A percentile compares a stretch with the other conserved stretches of the same genome.
Evolutionary conservation across 2,329 filamentous ascomycete species (phyloP).

Genomic region (Fusarium pseudoanthophilum): DNA sequence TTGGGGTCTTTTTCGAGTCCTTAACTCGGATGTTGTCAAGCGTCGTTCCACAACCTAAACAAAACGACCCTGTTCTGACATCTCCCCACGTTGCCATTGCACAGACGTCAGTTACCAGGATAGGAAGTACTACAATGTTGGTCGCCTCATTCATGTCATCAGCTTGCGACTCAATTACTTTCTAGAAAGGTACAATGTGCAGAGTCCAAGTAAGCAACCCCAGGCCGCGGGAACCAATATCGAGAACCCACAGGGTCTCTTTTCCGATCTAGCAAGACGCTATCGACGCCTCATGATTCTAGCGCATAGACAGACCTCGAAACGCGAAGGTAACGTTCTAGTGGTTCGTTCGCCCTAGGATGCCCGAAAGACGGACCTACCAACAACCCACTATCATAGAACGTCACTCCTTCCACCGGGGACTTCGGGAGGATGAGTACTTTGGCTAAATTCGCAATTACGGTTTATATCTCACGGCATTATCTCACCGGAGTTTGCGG

Average conservation of each 20-base stretch:
- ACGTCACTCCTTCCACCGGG: not conserved
- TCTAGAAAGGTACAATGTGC: not conserved
- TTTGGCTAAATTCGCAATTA: not conserved
- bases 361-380: not conserved
- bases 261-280: conserved; percentile 20
- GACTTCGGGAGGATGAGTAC: not conserved
- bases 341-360: conserved; percentile 16
- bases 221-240: conserved; percentile 4
- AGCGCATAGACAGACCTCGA: conserved; percentile 21
- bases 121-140: not conserved
- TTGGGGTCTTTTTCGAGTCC: not conserved
- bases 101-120: not conserved
- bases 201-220: not conserved
- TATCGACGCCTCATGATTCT: conserved; percentile 36
- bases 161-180: not conserved
- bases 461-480: not conserved
- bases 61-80: not conserved
- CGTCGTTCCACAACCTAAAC: conserved; percentile 5
- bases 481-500: conserved; percentile 22
- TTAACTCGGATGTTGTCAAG: not conserved
- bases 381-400: not conserved
- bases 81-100: conserved; percentile 6
- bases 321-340: conserved; percentile 10
- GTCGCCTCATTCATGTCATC: conserved; percentile 6
- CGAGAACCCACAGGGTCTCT: conserved; percentile 2